Evolutionary conservation across 2,329 filamentous ascomycete species (phyloP), one percentile per base, ranked within the genome.

Genomic region (Penicillium vulpinum): DNA sequence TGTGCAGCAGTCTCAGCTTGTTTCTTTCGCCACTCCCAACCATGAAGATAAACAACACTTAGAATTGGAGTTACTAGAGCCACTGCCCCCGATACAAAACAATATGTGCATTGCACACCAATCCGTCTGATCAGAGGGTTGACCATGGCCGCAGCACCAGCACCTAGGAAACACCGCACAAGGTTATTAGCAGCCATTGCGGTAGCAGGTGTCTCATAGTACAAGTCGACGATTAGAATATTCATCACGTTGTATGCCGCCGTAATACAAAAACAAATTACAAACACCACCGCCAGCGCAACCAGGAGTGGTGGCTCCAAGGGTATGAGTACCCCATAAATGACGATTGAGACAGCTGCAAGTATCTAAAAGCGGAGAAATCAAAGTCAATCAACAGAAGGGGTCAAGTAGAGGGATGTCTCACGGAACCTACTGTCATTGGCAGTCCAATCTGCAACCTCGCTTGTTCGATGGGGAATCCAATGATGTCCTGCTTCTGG

Each of bases 401-500:
- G 2, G 16, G 11, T 15, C 1, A 13, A n/a, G 15, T 7, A 15
- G 24, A 47, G 6, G 21, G 13, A 43, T 21, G 22, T 43, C 10
- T 35, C 31, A 9, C 21, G 15, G 18, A 21, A 39, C 58, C 35
- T 40, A 61, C 60, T 13, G 40, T 47, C 59, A 66, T 64, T 6
- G 72, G 72, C 3, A 74, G 41, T 1, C 68, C 71, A 31, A 75
- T 65, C 41, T 74, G 67, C 7, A 74, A 59, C 35, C 71, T 59
- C 9, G 68, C 71, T 46, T 60, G 66, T 47, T 75, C 81, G 22
- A 84, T 78, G 0, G 81, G 80, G 50, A 83, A 83, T 36, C 75
- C 64, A 15, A 68, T 66, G 10, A 83, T 69, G 57, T 84, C 78
- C 54, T 84, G 84, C 51, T 80, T 80, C 49, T 85, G 82, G 58